Base-by-base conservation (phyloP, 164 flowering plant species). In the Dillenia suffruticosa region DNA sequence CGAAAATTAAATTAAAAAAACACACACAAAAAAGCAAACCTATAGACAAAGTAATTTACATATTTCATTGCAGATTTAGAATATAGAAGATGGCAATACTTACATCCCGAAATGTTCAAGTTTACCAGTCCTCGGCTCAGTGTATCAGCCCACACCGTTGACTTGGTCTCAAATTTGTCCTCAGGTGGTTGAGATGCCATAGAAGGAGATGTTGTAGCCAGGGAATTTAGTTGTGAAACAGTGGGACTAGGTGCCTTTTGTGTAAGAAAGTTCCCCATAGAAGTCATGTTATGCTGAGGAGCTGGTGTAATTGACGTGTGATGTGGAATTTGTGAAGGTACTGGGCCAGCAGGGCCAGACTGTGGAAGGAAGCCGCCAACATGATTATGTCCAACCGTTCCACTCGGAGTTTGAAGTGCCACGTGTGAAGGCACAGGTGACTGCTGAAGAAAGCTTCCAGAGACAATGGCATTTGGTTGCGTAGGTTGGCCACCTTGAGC, bases 111-210 rank as follows among this genome's bases (percentile, higher is more conserved):
- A 57, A 95, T 95, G 64, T 95, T 88, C 65, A 95, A 74, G 74
- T 95, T 77, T 57, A 95, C 96, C 1, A 95, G 80, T 43, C 99
- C 99, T 63, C 96, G 84, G 68, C 84, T 95, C 59, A 95, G 74
- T 13, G 99, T 92, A 72, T 95, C 99, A 12, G 96, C 81, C 99
- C 99, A 95, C 56, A 95, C 93, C 45, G 91, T 66, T 22, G 99
- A 95, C 76, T 95, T 95, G 55, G 92, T 66, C 76, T 92, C 91
- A 76, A 95, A 95, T 68, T 92, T 92, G 56, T 80, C 86, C 72
- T 80, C 81, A 0, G 84, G 45, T 66, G 80, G 80, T 74, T 84
- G 84, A 65, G 84, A 75, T 63, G 69, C 83, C 26, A 70, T 62
- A 52, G 84, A 77, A 66, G 77, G 71, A 19, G 71, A 22, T 44